Evolutionary conservation across 306 rosid species (phyloP).

Genomic region (Urtica urens): DNA sequence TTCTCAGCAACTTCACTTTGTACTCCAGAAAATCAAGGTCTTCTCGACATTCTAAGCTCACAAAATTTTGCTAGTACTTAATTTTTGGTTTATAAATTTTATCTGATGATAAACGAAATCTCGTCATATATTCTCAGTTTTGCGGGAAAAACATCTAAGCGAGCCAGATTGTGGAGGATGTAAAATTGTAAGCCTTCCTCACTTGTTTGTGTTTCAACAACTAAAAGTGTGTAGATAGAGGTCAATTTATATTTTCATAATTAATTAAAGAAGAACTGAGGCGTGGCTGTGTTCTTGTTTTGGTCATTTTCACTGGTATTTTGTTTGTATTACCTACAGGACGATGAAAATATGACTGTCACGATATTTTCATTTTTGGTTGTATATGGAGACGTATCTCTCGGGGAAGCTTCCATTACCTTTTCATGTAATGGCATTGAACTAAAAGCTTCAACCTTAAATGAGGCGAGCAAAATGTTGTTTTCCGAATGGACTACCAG

Average conservation of each 20-base stretch:
- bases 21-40: slow-evolving; percentile 28
- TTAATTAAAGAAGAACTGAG: too few species aligned
- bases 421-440: slow-evolving; percentile 39
- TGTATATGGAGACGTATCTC: slow-evolving; percentile 27
- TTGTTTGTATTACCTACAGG: slow-evolving; percentile 30
- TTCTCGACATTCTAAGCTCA: not conserved
- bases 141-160: slow-evolving; percentile 19
- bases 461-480: slow-evolving; percentile 24
- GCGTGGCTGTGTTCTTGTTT: not conserved
- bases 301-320: slow-evolving; percentile 6
- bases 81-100: not conserved
- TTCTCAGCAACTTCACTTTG: slow-evolving; percentile 23
- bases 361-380: slow-evolving; percentile 37
- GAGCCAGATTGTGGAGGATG: slow-evolving; percentile 17
- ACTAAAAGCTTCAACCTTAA: slow-evolving; percentile 30
- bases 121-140: slow-evolving; percentile 23
- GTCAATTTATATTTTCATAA: too few species aligned
- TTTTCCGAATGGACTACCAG: slow-evolving; percentile 36
- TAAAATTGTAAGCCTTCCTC: slow-evolving; percentile 34
- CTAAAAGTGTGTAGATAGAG: not conserved
- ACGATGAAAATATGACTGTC: slow-evolving; percentile 24
- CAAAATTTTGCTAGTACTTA: not conserved
- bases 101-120: not conserved
- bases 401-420: slow-evolving; percentile 27
- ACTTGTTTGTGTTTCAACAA: not conserved